Conservation (phyloP, 768 basidiomycete genomes). For the Trametes elegans region DNA sequence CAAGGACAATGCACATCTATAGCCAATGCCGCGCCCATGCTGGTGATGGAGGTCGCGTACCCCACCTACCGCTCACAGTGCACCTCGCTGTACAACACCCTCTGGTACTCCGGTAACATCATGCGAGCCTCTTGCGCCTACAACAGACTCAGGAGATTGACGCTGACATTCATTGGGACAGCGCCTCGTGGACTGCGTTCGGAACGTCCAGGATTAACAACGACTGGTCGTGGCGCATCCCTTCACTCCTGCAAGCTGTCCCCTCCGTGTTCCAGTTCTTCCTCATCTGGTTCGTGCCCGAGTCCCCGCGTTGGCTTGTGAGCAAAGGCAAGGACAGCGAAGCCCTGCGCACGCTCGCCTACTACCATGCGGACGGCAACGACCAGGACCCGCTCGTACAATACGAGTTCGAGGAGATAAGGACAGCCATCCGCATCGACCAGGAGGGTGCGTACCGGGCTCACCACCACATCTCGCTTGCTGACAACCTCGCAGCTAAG, state of each 20-base stretch:
- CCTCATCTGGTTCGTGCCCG: slow-evolving; percentile 70
- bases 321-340: slow-evolving; percentile 69
- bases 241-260: slow-evolving; percentile 70
- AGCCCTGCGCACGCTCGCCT: slow-evolving; percentile 69
- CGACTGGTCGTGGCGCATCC: slow-evolving; percentile 83
- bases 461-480: too few species aligned
- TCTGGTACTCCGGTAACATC: slow-evolving; percentile 85
- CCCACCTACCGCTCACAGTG: slow-evolving; percentile 78
- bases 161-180: background rate
- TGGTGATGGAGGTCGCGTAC: slow-evolving; percentile 86
- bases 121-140: slow-evolving; percentile 49
- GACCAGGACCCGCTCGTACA: slow-evolving; percentile 65
- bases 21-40: slow-evolving; percentile 75
- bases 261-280: slow-evolving; percentile 66
- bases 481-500: slow-evolving; percentile 41
- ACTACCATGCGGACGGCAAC: slow-evolving; percentile 82
- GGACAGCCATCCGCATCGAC: slow-evolving; percentile 71
- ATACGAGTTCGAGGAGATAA: slow-evolving; percentile 81
- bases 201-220: slow-evolving; percentile 69
- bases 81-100: slow-evolving; percentile 77
- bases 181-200: slow-evolving; percentile 80
- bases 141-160: background rate
- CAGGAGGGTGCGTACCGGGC: slow-evolving; percentile 35
- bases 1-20: slow-evolving; percentile 19
- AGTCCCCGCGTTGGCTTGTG: slow-evolving; percentile 83